phyloP scores from a whole-genome alignment of 164 flowering plant genomes.

The Platanus orientalis region DNA sequence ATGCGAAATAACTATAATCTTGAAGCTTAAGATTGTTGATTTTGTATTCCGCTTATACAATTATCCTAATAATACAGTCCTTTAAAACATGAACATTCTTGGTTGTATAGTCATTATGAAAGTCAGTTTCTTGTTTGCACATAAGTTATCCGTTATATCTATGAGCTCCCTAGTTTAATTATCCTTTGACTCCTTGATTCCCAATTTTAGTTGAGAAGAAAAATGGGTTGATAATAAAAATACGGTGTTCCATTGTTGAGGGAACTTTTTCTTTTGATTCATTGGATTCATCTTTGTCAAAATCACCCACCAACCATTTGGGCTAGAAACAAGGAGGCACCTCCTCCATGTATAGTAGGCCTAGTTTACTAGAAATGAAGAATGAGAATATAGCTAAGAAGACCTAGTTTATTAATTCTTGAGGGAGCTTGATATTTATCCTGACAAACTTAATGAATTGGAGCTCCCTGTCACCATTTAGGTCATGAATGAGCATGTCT shows the following conservation, averaged over 20 bases:
- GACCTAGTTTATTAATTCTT: slow-evolving; percentile 71
- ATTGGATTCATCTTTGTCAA: slow-evolving; percentile 25
- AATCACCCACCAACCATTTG: slow-evolving; percentile 17
- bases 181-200: slow-evolving; percentile 14
- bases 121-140: slow-evolving; percentile 46
- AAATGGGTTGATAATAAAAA: slow-evolving; percentile 25
- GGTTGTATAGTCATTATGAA: slow-evolving; percentile 36
- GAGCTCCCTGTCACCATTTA: slow-evolving; percentile 90
- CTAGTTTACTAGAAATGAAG: slow-evolving; percentile 83
- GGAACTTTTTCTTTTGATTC: slow-evolving; percentile 37
- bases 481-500: slow-evolving; percentile 88
- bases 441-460: slow-evolving; percentile 89
- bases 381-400: slow-evolving; percentile 62
- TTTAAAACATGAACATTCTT: slow-evolving; percentile 40
- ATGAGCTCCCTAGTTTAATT: slow-evolving; percentile 20
- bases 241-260: slow-evolving; percentile 32
- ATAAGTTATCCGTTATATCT: slow-evolving; percentile 37
- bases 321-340: slow-evolving; percentile 32
- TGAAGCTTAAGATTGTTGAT: neutral
- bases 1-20: too few species aligned
- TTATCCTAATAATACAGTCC: neutral
- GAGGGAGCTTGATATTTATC: slow-evolving; percentile 62
- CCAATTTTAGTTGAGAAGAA: slow-evolving; percentile 24
- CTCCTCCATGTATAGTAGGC: slow-evolving; percentile 66
- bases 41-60: slow-evolving; percentile 2